These are phyloP conservation scores for Heliosperma pusillum DNA, from an alignment of 148 eudicot species.

Conservation along the genomic window DNA sequence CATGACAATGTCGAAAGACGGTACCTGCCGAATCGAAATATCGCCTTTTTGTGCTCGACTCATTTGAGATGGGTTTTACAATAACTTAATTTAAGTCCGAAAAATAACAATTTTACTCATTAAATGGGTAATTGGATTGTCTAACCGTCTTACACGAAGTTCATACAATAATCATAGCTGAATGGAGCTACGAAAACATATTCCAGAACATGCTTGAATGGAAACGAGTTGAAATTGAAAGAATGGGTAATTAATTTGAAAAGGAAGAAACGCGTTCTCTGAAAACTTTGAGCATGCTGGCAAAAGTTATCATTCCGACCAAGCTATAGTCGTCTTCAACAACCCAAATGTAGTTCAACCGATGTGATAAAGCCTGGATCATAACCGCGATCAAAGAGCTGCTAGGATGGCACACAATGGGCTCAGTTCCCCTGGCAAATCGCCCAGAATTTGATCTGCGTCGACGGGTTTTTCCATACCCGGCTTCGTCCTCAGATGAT, in stretches of 20 bases:
- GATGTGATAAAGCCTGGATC: conserved; percentile 83
- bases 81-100: too few relatives aligned
- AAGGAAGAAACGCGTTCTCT: conserved; percentile 29
- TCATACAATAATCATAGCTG: too few relatives aligned
- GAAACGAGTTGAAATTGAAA: neutral
- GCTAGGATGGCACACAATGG: conserved; percentile 56
- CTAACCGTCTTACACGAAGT: neutral
- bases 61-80: neutral
- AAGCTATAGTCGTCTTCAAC: conserved; percentile 56
- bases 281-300: conserved; percentile 59
- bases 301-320: conserved; percentile 69
- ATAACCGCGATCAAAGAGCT: conserved; percentile 86
- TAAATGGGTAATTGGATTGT: neutral
- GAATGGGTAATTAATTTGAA: conserved; percentile 4
- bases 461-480: conserved; percentile 25
- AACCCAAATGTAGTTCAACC: conserved; percentile 75
- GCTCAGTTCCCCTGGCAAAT: conserved; percentile 51
- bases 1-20: neutral
- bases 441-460: conserved; percentile 33
- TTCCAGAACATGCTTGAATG: neutral
- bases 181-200: neutral
- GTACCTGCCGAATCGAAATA: neutral
- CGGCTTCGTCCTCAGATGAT: conserved; percentile 72
- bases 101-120: too few relatives aligned
- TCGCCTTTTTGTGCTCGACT: neutral